phyloP scores from a whole-genome alignment of 169 alveolate species.

The Eimeria tenella region DNA sequence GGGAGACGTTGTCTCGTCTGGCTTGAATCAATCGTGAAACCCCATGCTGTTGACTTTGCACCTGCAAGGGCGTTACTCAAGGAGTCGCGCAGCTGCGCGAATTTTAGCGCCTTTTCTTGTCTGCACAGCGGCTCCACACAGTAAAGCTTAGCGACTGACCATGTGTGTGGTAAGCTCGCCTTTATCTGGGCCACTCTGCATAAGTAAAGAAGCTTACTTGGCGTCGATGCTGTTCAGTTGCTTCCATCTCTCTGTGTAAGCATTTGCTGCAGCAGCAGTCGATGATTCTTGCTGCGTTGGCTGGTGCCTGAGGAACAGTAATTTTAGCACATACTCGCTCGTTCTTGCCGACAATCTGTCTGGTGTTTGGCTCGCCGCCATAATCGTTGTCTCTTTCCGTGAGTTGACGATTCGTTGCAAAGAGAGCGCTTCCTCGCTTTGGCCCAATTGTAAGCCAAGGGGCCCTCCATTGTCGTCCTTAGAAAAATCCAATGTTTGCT shows the following conservation, averaged over 20 bases:
- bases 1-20: background rate
- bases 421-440: background rate
- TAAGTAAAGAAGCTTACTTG: background rate
- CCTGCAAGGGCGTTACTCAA: background rate
- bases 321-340: background rate
- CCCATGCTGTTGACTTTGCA: background rate
- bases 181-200: background rate
- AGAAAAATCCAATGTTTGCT: background rate
- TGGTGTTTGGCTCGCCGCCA: background rate
- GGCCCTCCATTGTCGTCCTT: background rate
- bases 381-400: background rate
- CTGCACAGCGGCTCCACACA: background rate
- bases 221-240: background rate
- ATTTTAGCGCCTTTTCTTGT: background rate
- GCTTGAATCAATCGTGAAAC: background rate
- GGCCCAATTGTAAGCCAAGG: background rate
- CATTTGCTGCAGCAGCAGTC: background rate
- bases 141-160: background rate
- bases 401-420: background rate
- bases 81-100: background rate
- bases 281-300: background rate
- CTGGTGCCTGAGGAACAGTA: background rate
- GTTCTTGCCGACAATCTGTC: background rate
- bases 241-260: background rate
- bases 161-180: background rate